These are phyloP conservation scores for Hypomyces perniciosus DNA, from an alignment of 2,329 filamentous ascomycete genomes.

Conservation along the genomic window DNA sequence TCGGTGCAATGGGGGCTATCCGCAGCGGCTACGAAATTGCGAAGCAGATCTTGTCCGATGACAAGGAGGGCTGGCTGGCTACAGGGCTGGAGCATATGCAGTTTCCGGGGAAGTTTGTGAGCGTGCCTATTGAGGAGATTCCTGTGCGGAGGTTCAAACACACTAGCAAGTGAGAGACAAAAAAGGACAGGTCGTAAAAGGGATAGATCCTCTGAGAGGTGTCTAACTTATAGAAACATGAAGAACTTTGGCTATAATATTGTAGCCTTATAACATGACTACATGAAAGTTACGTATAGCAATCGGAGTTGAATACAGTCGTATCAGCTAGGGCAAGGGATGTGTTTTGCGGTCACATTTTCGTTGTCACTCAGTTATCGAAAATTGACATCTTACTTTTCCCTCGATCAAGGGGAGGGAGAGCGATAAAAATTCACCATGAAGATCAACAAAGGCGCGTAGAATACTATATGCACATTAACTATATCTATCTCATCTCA, in stretches of 20 bases:
- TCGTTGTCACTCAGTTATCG: no score
- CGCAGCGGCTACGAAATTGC: conserved; percentile 36
- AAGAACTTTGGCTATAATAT: no score
- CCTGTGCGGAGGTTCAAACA: conserved; percentile 21
- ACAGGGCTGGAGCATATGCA: conserved; percentile 27
- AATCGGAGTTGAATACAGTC: no score
- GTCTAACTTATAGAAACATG: no score
- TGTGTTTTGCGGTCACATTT: no score
- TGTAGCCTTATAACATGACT: no score
- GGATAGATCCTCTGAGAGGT: not conserved
- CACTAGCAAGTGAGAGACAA: not conserved
- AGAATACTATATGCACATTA: not conserved
- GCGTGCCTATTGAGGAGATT: conserved; percentile 20
- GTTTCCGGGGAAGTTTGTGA: conserved; percentile 19
- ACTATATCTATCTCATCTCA: not conserved
- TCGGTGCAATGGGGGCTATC: conserved; percentile 47
- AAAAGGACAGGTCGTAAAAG: not conserved
- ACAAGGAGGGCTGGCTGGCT: conserved; percentile 15
- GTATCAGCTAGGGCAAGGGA: no score
- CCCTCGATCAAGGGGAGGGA: no score
- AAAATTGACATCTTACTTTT: no score
- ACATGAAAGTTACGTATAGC: no score
- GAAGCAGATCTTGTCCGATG: conserved; percentile 13
- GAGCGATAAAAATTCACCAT: no score
- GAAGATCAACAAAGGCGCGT: not conserved